A percentile compares a stretch with the other conserved stretches of the same genome.
Conservation (phyloP, 179 eudicot species). For the Heliamphora pulchella region DNA sequence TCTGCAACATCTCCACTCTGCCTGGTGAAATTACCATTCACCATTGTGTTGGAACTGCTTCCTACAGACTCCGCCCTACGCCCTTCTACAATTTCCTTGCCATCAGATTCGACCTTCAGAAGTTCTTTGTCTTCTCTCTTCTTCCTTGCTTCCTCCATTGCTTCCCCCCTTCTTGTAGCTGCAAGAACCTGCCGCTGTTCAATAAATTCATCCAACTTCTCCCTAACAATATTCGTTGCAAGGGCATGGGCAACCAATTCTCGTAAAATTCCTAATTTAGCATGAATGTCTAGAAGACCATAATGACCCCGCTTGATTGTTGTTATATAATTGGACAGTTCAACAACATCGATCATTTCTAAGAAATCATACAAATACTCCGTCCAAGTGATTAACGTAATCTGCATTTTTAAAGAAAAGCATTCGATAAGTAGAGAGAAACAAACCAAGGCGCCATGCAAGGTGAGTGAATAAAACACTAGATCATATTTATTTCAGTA, state of each 20-base stretch:
- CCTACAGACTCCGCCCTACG: conserved; percentile 25
- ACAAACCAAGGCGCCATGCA: not conserved
- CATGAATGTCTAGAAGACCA: conserved; percentile 59
- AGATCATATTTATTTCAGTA: not conserved
- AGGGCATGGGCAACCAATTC: conserved; percentile 56
- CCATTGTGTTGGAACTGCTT: conserved; percentile 20
- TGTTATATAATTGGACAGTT: conserved; percentile 37
- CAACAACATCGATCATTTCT: conserved; percentile 47
- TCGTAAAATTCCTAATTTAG: conserved; percentile 57
- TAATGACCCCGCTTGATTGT: conserved; percentile 91
- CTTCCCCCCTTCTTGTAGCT: conserved; percentile 74
- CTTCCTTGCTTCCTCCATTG: conserved; percentile 77
- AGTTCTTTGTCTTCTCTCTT: conserved; percentile 76
- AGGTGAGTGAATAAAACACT: not conserved
- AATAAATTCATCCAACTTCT: conserved; percentile 64
- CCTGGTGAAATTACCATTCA: conserved; percentile 21
- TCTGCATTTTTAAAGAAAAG: conserved; percentile 40
- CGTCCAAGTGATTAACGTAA: conserved; percentile 68
- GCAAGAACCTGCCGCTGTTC: conserved; percentile 71
- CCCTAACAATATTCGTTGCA: conserved; percentile 47
- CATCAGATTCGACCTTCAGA: conserved; percentile 42
- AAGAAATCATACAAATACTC: conserved; percentile 85
- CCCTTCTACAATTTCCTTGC: conserved; percentile 33
- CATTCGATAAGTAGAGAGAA: not conserved
- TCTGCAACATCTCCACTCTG: conserved; percentile 46